phyloP scores from a whole-genome alignment of 306 rosid genomes.

The Potentilla sterilis region DNA sequence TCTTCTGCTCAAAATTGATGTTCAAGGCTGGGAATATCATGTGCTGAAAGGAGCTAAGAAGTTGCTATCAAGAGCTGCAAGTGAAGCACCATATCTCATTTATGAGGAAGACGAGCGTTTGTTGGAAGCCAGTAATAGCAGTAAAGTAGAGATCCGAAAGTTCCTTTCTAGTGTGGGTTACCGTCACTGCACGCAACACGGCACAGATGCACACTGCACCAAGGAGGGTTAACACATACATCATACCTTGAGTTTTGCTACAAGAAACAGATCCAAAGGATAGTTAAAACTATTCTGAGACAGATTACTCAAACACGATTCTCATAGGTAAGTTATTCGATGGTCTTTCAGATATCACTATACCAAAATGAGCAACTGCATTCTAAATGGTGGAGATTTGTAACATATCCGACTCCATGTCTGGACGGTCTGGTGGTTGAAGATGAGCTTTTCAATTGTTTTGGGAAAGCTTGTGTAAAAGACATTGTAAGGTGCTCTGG shows the following conservation, averaged over 20 bases:
- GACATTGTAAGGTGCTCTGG: background rate
- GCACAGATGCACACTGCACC: slow-evolving; percentile 93
- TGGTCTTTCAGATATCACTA: slow-evolving; percentile 12
- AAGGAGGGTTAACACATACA: slow-evolving; percentile 49
- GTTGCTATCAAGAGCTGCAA: slow-evolving; percentile 70
- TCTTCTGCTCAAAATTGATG: slow-evolving; percentile 84
- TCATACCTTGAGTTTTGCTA: slow-evolving; percentile 19
- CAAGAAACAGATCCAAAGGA: slow-evolving; percentile 19
- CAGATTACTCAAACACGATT: slow-evolving; percentile 5
- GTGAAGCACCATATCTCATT: slow-evolving; percentile 89
- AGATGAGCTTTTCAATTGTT: background rate
- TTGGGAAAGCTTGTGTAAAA: background rate
- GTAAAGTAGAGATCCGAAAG: slow-evolving; percentile 64
- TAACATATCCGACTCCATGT: background rate
- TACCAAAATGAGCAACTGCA: background rate
- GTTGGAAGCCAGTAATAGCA: slow-evolving; percentile 87
- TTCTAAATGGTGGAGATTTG: background rate
- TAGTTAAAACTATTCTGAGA: background rate
- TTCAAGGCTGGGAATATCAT: slow-evolving; percentile 98
- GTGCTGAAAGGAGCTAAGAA: slow-evolving; percentile 88
- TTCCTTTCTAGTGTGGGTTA: slow-evolving; percentile 79
- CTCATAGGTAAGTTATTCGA: slow-evolving; percentile 8
- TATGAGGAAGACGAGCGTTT: slow-evolving; percentile 93
- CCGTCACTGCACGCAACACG: slow-evolving; percentile 70
- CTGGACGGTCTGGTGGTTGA: background rate